Base-by-base conservation (phyloP, 768 basidiomycete genomes). In the Udeniomyces megalosporus region DNA sequence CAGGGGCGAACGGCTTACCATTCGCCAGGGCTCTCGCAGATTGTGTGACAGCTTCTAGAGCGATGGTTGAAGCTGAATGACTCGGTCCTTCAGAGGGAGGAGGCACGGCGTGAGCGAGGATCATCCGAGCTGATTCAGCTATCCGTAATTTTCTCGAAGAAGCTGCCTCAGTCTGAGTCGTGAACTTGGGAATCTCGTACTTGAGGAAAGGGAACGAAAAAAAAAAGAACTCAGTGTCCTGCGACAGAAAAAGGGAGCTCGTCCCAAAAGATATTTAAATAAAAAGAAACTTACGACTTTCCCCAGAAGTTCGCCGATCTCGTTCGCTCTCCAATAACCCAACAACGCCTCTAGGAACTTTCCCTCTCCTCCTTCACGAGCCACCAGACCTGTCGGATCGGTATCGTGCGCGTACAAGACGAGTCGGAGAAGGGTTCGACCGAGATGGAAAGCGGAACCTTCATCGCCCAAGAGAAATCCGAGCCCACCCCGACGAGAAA, bases 401-500 rank as follows among this genome's bases (percentile, higher is more conserved):
- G 48, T 49, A 28, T 63, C 62, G 42, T 29, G 32, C 7, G 47
- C 62, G 50, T 63, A 63, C 17, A 63, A 47, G 29, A 63, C 48
- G 4, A 50, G 14, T 15, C 62, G 62, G 31, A 63, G 62, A 1
- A 48, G 17, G 8, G 31, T 53, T 12, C 57, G 55, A 26, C 62
- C 62, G 44, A 63, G 38, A 28, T 57, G 49, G 56, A 57, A 63
- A 10, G 62, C 62, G 52, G 34, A 49, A 8, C 62, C 62, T 31
- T 63, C 62, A 32, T 63, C 62, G 0, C 62, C 62, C 0, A 63
- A 49, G 5, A 63, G 10, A 22, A 57, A 63, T 14, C 62, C 62
- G 12, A 63, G 38, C 0, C 62, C 62, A 17, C 62, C 62, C 22
- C 62, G 28, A 14, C 60, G 51, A 15, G 51, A 52, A 0, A 61